These are phyloP conservation scores for Echria macrotheca DNA, from an alignment of 495 filamentous ascomycete species.

Conservation along the genomic window DNA sequence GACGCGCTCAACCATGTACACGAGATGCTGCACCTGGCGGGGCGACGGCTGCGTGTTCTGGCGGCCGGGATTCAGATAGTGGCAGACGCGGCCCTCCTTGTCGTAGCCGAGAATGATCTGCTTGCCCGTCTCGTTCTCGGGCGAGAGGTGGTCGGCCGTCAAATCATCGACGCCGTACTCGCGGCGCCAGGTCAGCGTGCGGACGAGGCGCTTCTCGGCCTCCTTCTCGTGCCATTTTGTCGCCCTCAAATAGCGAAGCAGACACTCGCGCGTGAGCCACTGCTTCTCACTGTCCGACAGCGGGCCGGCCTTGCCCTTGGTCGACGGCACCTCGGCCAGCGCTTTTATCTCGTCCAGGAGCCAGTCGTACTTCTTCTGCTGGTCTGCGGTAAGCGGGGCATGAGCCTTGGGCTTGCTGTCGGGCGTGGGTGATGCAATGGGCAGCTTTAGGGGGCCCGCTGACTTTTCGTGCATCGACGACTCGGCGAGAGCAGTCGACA, in stretches of 20 bases:
- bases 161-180: slow-evolving; percentile 74
- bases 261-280: slow-evolving; percentile 87
- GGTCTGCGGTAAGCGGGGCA: slow-evolving; percentile 61
- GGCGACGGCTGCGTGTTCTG: slow-evolving; percentile 89
- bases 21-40: slow-evolving; percentile 89
- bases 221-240: slow-evolving; percentile 81
- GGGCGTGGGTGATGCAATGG: slow-evolving; percentile 59
- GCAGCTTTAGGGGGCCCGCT: slow-evolving; percentile 54
- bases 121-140: slow-evolving; percentile 95
- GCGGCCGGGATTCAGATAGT: slow-evolving; percentile 79
- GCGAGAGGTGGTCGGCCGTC: slow-evolving; percentile 75
- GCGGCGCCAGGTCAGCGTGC: slow-evolving; percentile 79
- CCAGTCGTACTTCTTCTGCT: slow-evolving; percentile 74
- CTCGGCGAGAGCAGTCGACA: slow-evolving; percentile 19
- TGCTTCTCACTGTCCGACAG: slow-evolving; percentile 76
- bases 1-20: slow-evolving; percentile 88
- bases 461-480: slow-evolving; percentile 38
- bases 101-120: slow-evolving; percentile 86
- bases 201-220: slow-evolving; percentile 69
- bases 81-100: slow-evolving; percentile 72
- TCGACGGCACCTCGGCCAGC: slow-evolving; percentile 67
- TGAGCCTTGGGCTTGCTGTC: slow-evolving; percentile 48
- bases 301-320: slow-evolving; percentile 55
- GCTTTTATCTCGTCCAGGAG: slow-evolving; percentile 60
- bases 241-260: slow-evolving; percentile 87